These are phyloP conservation scores for Colletotrichum liriopes DNA, from an alignment of 2,329 filamentous ascomycete species.

Conservation along the genomic window DNA sequence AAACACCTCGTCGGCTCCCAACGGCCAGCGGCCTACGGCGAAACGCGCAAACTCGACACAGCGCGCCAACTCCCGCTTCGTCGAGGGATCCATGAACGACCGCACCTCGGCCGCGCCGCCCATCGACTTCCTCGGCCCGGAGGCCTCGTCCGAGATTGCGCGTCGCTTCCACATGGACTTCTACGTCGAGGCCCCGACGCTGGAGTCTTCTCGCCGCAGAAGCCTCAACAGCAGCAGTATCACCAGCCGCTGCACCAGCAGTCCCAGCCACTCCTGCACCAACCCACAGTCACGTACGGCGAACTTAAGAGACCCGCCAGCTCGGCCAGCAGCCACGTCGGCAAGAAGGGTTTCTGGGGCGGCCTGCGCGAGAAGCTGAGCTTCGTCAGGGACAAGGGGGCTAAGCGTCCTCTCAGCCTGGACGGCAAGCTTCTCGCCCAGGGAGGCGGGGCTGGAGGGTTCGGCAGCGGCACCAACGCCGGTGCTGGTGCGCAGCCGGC, in stretches of 20 bases:
- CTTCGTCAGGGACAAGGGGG: slow-evolving; percentile 44
- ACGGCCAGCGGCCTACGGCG: slow-evolving; percentile 30
- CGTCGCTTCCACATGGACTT: slow-evolving; percentile 45
- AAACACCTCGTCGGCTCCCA: slow-evolving; percentile 10
- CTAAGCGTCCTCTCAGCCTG: slow-evolving; percentile 44
- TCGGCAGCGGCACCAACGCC: slow-evolving; percentile 5
- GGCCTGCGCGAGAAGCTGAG: slow-evolving; percentile 49
- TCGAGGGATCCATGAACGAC: slow-evolving; percentile 91
- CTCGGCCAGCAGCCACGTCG: slow-evolving; percentile 38
- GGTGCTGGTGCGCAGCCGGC: slow-evolving; percentile 13
- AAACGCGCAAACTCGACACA: slow-evolving; percentile 40
- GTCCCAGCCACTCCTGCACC: slow-evolving; percentile 27
- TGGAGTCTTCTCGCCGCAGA: slow-evolving; percentile 38
- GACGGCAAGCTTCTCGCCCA: slow-evolving; percentile 41
- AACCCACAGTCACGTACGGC: slow-evolving; percentile 37
- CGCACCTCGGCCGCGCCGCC: slow-evolving; percentile 81
- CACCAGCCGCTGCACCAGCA: slow-evolving; percentile 31
- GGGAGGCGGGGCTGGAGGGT: slow-evolving; percentile 31
- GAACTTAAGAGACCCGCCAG: slow-evolving; percentile 41
- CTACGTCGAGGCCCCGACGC: slow-evolving; percentile 44
- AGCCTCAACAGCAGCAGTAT: slow-evolving; percentile 36
- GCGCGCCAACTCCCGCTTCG: slow-evolving; percentile 63
- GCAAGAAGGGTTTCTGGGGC: slow-evolving; percentile 51
- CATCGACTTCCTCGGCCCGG: slow-evolving; percentile 72
- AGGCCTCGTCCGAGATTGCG: slow-evolving; percentile 49